Evolutionary conservation across 225 moss, liverwort and hornwort species (phyloP), one percentile per base, ranked within the genome.

Genomic region (Takakia lepidozioides): DNA sequence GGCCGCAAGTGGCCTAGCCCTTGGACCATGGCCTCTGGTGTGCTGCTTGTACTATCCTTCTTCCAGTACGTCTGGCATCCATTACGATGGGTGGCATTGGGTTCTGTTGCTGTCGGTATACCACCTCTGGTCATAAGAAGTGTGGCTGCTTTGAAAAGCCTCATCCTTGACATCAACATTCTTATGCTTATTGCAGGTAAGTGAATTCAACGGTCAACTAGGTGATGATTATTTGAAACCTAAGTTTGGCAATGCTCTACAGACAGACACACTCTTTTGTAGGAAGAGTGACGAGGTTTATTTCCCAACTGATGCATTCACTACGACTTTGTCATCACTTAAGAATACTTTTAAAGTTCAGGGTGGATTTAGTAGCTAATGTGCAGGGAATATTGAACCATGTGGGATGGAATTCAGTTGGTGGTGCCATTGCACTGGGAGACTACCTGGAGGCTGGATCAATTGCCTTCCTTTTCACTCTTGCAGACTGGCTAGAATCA

Each of bases 401-500:
- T 60, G 28, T 57, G 34, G 60, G 22, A 24, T 64, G 39, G 34
- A 60, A 20, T 78, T 76, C 80, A 95, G 90, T 83, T 41, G 55
- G 60, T 54, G 90, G 95, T 48, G 80, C 95, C 39, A 78, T 87
- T 68, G 95, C 52, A 29, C 40, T 90, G 62, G 90, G 87, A 57
- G 95, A 98, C 62, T 98, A 90, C 50, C 52, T 90, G 57, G 95
- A 98, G 73, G 95, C 95, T 60, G 90, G 95, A 21, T 73, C 86
- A 26, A 98, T 90, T 57, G 82, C 77, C 26, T 90, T 90, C 64
- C 64, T 98, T 27, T 98, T 98, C 48, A 57, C 84, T 23, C 68
- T 98, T 13, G 87, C 90, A 49, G 89, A 82, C 46, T 95, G 95
- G 95, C 63, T 95, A 48, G 87, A 90, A 55, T 87, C 90, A 59